phyloP scores from a whole-genome alignment of 371 early-diverging fungal genomes.

The Mycotypha africana region DNA sequence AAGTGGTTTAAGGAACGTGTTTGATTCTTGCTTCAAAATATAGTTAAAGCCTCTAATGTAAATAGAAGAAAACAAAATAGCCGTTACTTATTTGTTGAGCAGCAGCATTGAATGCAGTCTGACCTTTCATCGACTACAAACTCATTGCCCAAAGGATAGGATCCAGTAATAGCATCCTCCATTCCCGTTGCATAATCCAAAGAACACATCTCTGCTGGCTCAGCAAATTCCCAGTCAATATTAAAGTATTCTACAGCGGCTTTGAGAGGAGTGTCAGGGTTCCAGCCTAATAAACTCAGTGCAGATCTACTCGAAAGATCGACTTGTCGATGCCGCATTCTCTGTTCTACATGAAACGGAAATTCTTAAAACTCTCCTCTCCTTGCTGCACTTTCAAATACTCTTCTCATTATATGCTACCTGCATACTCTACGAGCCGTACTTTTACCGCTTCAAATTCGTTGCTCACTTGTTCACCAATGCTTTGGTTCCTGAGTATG shows the following conservation, averaged over 20 bases:
- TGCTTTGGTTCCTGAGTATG: conserved; percentile 2
- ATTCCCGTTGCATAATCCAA: conserved; percentile 40
- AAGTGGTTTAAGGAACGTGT: conserved; percentile 14
- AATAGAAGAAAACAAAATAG: neutral
- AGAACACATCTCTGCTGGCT: conserved; percentile 39
- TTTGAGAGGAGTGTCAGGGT: conserved; percentile 29
- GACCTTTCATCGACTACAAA: conserved; percentile 41
- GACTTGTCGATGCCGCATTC: conserved; percentile 24
- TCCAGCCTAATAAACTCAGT: conserved; percentile 30
- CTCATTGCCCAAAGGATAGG: conserved; percentile 35
- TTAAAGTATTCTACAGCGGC: conserved; percentile 43
- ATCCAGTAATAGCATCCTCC: conserved; percentile 20
- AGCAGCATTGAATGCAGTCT: neutral
- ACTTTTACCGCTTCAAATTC: conserved; percentile 21
- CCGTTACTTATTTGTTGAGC: neutral
- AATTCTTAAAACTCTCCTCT: neutral
- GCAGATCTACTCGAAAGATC: conserved; percentile 39
- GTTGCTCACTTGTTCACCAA: conserved; percentile 9
- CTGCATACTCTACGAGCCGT: conserved; percentile 27
- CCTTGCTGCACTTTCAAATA: neutral
- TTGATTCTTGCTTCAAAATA: conserved; percentile 28
- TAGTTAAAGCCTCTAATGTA: conserved; percentile 34
- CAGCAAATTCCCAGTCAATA: conserved; percentile 44
- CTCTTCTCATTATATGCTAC: conserved; percentile 7
- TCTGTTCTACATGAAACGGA: conserved; percentile 12